phyloP scores from a whole-genome alignment of 2,329 filamentous ascomycete genomes.

The Colletotrichum salicis region DNA sequence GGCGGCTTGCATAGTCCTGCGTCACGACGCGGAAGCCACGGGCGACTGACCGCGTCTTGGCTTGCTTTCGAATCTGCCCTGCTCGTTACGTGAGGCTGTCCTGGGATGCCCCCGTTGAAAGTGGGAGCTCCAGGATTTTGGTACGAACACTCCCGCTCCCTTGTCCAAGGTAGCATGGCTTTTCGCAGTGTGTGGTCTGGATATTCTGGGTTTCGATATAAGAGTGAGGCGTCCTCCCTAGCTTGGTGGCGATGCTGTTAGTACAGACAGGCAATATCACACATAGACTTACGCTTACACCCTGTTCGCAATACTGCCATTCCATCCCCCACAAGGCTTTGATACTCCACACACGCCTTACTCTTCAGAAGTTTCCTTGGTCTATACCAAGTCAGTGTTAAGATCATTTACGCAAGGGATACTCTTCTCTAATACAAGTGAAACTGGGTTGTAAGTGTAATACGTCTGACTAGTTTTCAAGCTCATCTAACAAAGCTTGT shows the following conservation, averaged over 20 bases:
- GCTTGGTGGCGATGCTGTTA: background rate
- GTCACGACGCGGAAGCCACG: constrained; percentile 27
- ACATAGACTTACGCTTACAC: background rate
- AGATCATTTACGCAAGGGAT: background rate
- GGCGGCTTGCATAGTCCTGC: constrained; percentile 25
- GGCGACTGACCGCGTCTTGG: constrained; percentile 20
- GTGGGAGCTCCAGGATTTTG: background rate
- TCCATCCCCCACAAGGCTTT: background rate
- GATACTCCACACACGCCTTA: background rate
- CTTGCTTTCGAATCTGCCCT: constrained; percentile 32
- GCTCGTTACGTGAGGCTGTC: constrained; percentile 25
- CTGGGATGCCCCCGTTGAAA: constrained; percentile 6
- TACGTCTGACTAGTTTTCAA: background rate
- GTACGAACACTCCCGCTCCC: background rate
- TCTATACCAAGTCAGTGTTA: background rate
- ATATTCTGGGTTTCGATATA: constrained; percentile 22
- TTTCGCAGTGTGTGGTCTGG: background rate
- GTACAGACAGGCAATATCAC: background rate
- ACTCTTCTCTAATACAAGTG: background rate
- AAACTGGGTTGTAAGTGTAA: background rate
- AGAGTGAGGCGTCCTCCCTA: constrained; percentile 8
- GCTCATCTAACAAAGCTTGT: background rate
- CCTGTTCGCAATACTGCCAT: background rate
- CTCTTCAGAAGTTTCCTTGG: background rate
- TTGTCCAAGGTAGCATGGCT: background rate